Base-by-base conservation (phyloP, 352 stramenopile genomes). In the Peronospora farinosa region DNA sequence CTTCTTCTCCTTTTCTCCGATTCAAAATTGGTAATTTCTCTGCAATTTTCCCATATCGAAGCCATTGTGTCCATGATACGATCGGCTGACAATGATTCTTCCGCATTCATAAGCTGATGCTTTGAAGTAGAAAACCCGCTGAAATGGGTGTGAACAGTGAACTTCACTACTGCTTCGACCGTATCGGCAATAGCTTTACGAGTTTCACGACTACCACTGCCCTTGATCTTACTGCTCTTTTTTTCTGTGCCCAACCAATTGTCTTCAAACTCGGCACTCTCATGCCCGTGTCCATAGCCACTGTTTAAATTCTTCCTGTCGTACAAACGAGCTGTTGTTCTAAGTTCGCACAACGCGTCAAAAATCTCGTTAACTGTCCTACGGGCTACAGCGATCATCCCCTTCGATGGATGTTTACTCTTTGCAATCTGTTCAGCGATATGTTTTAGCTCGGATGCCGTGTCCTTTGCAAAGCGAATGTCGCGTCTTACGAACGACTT, bases 401-500 rank as follows among this genome's bases (percentile, higher is more conserved):
- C n/a, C n/a, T n/a, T n/a, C n/a, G n/a, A n/a, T n/a, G n/a, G n/a
- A n/a, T n/a, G n/a, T n/a, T n/a, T n/a, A n/a, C n/a, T n/a, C n/a
- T n/a, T n/a, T n/a, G n/a, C n/a, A n/a, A n/a, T n/a, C n/a, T n/a
- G n/a, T n/a, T n/a, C n/a, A n/a, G n/a, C n/a, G n/a, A n/a, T n/a
- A n/a, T n/a, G n/a, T n/a, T n/a, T n/a, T n/a, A n/a, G n/a, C n/a
- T n/a, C n/a, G n/a, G n/a, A n/a, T n/a, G n/a, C n/a, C n/a, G n/a
- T n/a, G n/a, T n/a, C n/a, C n/a, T n/a, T n/a, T n/a, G n/a, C n/a
- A n/a, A n/a, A n/a, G n/a, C n/a, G 57, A 40, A 65, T 57, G 21
- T 52, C 36, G n/a, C 17, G 50, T 33, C 57, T 54, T 51, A 65
- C 46, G 25, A 49, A 65, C 1, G 51, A 61, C 15, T 44, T 65